These are phyloP conservation scores for Dalbergia cochinchinensis DNA, from an alignment of 306 rosid species.

Conservation along the genomic window DNA sequence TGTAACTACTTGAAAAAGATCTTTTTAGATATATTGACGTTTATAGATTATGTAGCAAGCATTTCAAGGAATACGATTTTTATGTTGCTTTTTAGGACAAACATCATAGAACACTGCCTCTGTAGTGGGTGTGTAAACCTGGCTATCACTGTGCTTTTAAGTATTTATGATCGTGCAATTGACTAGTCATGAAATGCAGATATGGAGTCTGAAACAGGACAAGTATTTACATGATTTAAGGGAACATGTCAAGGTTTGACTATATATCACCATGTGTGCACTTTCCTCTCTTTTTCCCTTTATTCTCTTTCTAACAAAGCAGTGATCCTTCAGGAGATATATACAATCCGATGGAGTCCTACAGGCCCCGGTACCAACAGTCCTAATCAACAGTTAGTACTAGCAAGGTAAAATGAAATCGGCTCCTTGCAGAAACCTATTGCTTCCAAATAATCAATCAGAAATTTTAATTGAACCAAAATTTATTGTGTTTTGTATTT, in stretches of 20 bases:
- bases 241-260: conserved; percentile 66
- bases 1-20: neutral
- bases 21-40: neutral
- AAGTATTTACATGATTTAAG: conserved; percentile 61
- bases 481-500: neutral
- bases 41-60: neutral
- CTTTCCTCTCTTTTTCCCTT: conserved; percentile 12
- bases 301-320: conserved; percentile 19
- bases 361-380: conserved; percentile 64
- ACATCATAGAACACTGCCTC: neutral
- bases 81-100: neutral
- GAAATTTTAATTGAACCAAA: conserved; percentile 16
- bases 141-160: neutral
- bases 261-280: neutral
- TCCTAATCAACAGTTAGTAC: conserved; percentile 61
- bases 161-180: conserved; percentile 24
- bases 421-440: neutral
- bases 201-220: conserved; percentile 74
- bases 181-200: conserved; percentile 47
- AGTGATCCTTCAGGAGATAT: conserved; percentile 60
- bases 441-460: neutral
- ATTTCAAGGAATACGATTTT: neutral
- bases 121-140: conserved; percentile 18
- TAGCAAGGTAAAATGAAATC: conserved; percentile 61
- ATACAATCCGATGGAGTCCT: conserved; percentile 80